Evolutionary conservation across 1,284 basidiomycete species (phyloP).

Genomic region (Mrakiaceae sp.): DNA sequence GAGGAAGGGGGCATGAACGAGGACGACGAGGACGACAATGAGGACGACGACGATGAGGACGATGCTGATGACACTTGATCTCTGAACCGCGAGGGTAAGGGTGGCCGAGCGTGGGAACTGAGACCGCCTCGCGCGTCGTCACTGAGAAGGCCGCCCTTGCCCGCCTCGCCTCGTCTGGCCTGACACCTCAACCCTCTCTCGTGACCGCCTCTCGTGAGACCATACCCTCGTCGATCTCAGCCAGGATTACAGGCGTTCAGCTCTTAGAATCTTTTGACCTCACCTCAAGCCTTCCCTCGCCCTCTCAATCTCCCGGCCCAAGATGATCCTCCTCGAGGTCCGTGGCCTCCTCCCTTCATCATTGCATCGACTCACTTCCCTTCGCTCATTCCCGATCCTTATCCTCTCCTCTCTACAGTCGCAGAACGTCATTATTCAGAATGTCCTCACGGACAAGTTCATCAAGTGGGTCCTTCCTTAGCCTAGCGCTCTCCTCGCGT

Average conservation of each 20-base stretch:
- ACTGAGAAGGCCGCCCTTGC: too few relatives aligned
- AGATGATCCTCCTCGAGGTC: constrained; percentile 63
- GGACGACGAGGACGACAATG: too few relatives aligned
- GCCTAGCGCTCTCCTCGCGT: neutral
- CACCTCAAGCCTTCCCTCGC: too few relatives aligned
- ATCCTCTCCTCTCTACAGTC: constrained; percentile 41
- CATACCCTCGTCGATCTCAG: too few relatives aligned
- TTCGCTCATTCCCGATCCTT: neutral
- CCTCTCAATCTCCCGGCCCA: constrained; percentile 4
- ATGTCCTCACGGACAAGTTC: constrained; percentile 80
- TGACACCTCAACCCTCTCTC: too few relatives aligned
- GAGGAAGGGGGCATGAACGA: neutral
- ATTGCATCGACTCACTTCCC: neutral
- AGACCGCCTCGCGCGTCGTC: too few relatives aligned
- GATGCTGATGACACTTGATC: neutral
- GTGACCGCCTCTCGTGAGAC: too few relatives aligned
- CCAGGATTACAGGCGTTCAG: too few relatives aligned
- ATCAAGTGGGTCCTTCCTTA: constrained; percentile 50
- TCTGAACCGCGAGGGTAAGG: too few relatives aligned
- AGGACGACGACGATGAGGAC: neutral
- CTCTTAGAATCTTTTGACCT: too few relatives aligned
- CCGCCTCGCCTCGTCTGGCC: too few relatives aligned
- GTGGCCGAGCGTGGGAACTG: too few relatives aligned
- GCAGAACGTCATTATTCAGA: constrained; percentile 85
- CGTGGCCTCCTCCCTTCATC: neutral